Evolutionary conservation across 176 grass and related monocot genomes (phyloP), one percentile per base, ranked within the genome.

Genomic region (Eleusine coracana): DNA sequence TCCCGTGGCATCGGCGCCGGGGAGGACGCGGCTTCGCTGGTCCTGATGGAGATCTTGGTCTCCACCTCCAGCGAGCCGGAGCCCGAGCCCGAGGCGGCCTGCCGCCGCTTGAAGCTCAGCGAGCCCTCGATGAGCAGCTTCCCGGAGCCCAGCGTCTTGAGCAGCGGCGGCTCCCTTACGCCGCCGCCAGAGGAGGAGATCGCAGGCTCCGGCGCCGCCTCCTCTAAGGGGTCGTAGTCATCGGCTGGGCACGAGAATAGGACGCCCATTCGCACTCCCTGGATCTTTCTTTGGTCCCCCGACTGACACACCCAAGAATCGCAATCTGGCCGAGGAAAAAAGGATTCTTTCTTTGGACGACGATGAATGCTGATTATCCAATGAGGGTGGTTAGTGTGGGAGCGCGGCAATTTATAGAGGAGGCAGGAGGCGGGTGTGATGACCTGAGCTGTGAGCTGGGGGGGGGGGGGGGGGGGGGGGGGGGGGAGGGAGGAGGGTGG

Each of bases 111-210:
- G 78, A 97, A 97, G 86, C 94, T 97, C 29, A 94, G 84, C 11
- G 91, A 94, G 0, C 89, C 92, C 69, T 92, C 84, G 52, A 88
- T 90, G 51, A 88, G 84, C 65, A 94, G 89, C 84, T 97, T 94
- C 17, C 89, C 87, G 68, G 94, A 90, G 56, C 91, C 82, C n/a
- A 94, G 61, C 64, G 87, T 61, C 64, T 71, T 79, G 78, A 93
- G 62, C 51, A 93, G 69, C 7, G 89, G 79, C 45, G 86, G 86
- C 75, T 87, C 76, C 5, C 58, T 73, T 12, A 37, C 28, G 21
- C 66, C 76, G 49, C 29, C 73, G 10, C 10, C 27, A 5, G 10
- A 5, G 2, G 51, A 39, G 17, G 17, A 54, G 73, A 20, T 39
- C 37, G 71, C 8, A 15, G 78, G 16, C 29, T 52, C 42, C 40